These are phyloP conservation scores for Colletotrichum coccodes DNA, from an alignment of 2,329 filamentous ascomycete species.

Conservation along the genomic window DNA sequence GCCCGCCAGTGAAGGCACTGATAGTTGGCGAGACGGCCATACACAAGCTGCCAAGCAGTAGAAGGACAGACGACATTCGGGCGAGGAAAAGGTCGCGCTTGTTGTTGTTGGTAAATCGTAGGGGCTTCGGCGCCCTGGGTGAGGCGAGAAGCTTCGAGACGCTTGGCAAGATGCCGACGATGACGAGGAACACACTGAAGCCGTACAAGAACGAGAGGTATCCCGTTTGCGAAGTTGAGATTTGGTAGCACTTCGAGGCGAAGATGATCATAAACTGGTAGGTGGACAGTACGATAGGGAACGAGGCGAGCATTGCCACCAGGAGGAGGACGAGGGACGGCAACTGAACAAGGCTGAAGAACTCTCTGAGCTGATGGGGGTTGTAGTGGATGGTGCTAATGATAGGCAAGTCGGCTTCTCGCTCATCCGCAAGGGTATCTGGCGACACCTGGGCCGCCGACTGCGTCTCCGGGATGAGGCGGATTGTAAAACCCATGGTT, in stretches of 20 bases:
- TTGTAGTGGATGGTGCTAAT: conserved; percentile 15
- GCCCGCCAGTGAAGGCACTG: conserved; percentile 39
- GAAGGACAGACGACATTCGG: conserved; percentile 37
- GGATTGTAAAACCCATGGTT: conserved; percentile 32
- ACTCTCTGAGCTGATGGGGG: conserved; percentile 30
- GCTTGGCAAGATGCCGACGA: conserved; percentile 40
- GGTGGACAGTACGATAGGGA: conserved; percentile 7
- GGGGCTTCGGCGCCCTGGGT: conserved; percentile 33
- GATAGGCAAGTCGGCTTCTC: not conserved
- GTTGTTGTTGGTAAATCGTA: conserved; percentile 38
- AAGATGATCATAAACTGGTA: conserved; percentile 39
- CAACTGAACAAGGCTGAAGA: conserved; percentile 37
- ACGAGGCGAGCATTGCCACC: conserved; percentile 32
- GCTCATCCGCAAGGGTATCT: conserved; percentile 18
- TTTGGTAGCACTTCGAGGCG: conserved; percentile 42
- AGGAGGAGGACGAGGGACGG: conserved; percentile 42
- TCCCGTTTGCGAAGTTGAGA: conserved; percentile 42
- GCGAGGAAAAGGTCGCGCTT: conserved; percentile 41
- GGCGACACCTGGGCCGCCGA: conserved; percentile 14
- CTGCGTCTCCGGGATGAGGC: conserved; percentile 42
- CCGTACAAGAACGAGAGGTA: conserved; percentile 44
- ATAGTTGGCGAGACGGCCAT: conserved; percentile 39
- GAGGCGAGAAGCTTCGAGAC: conserved; percentile 37
- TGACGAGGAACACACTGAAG: conserved; percentile 36
- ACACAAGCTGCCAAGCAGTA: conserved; percentile 37